phyloP scores from a whole-genome alignment of 805 yeast species.

The Huiozyma sinensis region DNA sequence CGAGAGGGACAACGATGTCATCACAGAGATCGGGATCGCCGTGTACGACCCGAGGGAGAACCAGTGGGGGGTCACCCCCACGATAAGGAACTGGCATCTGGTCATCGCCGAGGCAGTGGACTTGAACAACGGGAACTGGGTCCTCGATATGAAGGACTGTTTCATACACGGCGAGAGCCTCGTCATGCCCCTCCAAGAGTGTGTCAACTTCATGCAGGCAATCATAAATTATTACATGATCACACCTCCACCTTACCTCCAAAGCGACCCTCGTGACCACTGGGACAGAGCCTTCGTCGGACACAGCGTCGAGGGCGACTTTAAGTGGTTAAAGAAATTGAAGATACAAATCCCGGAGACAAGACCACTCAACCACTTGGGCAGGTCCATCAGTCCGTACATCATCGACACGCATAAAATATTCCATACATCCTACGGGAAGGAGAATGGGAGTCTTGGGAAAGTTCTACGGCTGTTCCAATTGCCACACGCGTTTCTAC shows the following conservation, averaged over 20 bases:
- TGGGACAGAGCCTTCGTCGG: slow-evolving; percentile 41
- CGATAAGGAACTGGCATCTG: slow-evolving; percentile 33
- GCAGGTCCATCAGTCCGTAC: not conserved
- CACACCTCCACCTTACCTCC: slow-evolving; percentile 14
- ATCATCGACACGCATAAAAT: slow-evolving; percentile 42
- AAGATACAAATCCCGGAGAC: slow-evolving; percentile 38
- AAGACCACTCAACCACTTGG: no score
- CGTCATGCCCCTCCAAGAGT: slow-evolving; percentile 30
- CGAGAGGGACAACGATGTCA: slow-evolving; percentile 32
- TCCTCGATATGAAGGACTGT: slow-evolving; percentile 41
- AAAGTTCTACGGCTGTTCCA: slow-evolving; percentile 35
- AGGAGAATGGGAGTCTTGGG: slow-evolving; percentile 35
- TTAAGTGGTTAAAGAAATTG: slow-evolving; percentile 37
- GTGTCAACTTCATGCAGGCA: slow-evolving; percentile 32
- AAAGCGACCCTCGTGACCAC: slow-evolving; percentile 8
- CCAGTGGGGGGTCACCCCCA: slow-evolving; percentile 30
- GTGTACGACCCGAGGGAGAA: slow-evolving; percentile 46
- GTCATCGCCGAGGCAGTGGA: slow-evolving; percentile 35
- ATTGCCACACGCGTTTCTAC: slow-evolving; percentile 50
- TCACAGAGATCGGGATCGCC: slow-evolving; percentile 50
- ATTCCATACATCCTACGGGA: slow-evolving; percentile 33
- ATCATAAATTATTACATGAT: slow-evolving; percentile 36
- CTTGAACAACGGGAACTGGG: slow-evolving; percentile 41
- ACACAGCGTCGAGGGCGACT: slow-evolving; percentile 46
- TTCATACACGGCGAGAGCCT: slow-evolving; percentile 42